phyloP scores from a whole-genome alignment of 208 protist genomes.

The Leishmania turanica region DNA sequence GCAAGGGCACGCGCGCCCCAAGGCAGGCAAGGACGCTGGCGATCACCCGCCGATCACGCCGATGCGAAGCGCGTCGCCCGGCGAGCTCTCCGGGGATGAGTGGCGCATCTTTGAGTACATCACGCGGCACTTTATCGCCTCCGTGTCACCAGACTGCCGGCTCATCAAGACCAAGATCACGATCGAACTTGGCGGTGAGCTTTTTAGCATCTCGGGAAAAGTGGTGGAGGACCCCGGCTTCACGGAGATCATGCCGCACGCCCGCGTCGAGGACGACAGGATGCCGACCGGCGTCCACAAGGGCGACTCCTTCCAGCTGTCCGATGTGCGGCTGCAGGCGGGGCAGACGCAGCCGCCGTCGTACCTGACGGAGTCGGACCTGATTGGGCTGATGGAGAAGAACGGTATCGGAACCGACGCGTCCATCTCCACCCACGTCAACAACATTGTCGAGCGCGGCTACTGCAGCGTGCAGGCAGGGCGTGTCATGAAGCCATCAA shows the following conservation, averaged over 20 bases:
- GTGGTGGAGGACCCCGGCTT: constrained; percentile 87
- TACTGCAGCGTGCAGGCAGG: constrained; percentile 90
- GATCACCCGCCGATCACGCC: constrained; percentile 94
- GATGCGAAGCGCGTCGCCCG: constrained; percentile 65
- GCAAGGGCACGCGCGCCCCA: constrained; percentile 66
- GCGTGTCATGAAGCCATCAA: constrained; percentile 92
- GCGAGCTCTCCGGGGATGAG: constrained; percentile 79
- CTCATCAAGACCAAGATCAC: constrained; percentile 71
- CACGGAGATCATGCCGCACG: constrained; percentile 82
- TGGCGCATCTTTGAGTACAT: constrained; percentile 93
- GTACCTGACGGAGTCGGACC: constrained; percentile 97
- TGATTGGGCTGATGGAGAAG: constrained; percentile 98
- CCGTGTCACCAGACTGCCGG: constrained; percentile 80
- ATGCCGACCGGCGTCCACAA: constrained; percentile 64
- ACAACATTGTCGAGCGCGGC: constrained; percentile 94
- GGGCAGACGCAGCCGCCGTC: constrained; percentile 92
- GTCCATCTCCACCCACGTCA: constrained; percentile 99
- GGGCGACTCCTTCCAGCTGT: constrained; percentile 82
- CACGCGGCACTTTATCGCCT: constrained; percentile 88
- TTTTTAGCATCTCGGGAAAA: constrained; percentile 75
- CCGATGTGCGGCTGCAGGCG: constrained; percentile 73
- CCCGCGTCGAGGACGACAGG: constrained; percentile 73
- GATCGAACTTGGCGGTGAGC: constrained; percentile 79
- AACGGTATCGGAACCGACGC: constrained; percentile 99
- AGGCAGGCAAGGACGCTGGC: constrained; percentile 86